Evolutionary conservation across 352 stramenopile species (phyloP).

Genomic region (Globisporangium takayamanum): DNA sequence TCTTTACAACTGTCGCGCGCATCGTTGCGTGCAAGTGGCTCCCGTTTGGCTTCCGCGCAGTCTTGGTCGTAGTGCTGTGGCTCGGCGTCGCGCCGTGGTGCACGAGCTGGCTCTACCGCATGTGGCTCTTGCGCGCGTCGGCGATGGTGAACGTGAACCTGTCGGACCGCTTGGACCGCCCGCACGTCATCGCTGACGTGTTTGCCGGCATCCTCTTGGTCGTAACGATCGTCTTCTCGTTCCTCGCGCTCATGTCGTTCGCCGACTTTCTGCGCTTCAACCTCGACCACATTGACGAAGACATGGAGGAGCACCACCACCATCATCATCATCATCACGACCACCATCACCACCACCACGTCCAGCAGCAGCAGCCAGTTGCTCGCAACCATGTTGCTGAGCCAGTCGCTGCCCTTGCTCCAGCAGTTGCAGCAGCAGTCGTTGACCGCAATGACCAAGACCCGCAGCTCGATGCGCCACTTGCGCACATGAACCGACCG

Average conservation of each 20-base stretch:
- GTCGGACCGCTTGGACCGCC: slow-evolving; percentile 59
- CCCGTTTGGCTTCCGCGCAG: slow-evolving; percentile 67
- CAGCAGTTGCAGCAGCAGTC: neutral
- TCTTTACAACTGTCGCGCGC: slow-evolving; percentile 77
- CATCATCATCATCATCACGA: slow-evolving; percentile 14
- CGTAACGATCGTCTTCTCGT: slow-evolving; percentile 91
- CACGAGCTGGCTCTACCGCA: slow-evolving; percentile 92
- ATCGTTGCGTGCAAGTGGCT: slow-evolving; percentile 86
- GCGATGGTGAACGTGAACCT: slow-evolving; percentile 85
- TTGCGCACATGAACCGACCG: slow-evolving; percentile 28
- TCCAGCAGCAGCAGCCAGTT: slow-evolving; percentile 12
- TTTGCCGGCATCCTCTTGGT: slow-evolving; percentile 89
- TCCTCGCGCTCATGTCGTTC: slow-evolving; percentile 94
- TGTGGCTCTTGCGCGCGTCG: slow-evolving; percentile 87
- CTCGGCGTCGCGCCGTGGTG: slow-evolving; percentile 83
- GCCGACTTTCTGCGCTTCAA: slow-evolving; percentile 91
- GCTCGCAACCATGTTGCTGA: slow-evolving; percentile 4
- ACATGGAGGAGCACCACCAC: slow-evolving; percentile 30
- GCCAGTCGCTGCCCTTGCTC: neutral
- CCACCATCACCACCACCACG: slow-evolving; percentile 9
- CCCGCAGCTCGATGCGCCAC: slow-evolving; percentile 20
- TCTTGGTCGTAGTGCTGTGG: slow-evolving; percentile 84
- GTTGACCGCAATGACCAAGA: slow-evolving; percentile 16
- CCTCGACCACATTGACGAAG: slow-evolving; percentile 80
- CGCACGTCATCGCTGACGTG: slow-evolving; percentile 77